Percentiles rank a stretch among this genome's conserved stretches.
Evolutionary conservation across 129 eudicot genomes (phyloP).

Genomic region (Dittrichia graveolens): DNA sequence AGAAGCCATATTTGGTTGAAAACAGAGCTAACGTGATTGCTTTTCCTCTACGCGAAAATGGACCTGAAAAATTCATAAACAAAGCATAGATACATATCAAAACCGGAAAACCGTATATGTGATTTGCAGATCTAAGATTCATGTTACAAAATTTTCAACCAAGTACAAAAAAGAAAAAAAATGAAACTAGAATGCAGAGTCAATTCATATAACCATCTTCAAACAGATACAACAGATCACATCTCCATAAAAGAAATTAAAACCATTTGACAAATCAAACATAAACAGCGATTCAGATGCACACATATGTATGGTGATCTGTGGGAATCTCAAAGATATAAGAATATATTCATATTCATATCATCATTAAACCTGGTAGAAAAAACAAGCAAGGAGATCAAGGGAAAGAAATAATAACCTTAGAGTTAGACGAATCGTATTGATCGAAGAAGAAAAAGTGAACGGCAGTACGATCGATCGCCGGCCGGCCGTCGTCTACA

Average conservation of each 20-base stretch:
- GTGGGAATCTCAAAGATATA: too few relatives aligned
- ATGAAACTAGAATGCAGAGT: not conserved
- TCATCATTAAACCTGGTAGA: conserved; percentile 1
- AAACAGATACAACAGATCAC: not conserved
- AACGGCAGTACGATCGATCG: conserved; percentile 2
- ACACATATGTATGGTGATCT: not conserved
- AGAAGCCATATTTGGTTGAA: conserved; percentile 18
- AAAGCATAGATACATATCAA: not conserved
- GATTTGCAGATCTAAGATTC: conserved; percentile 1
- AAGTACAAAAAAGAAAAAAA: not conserved
- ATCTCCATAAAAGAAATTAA: not conserved
- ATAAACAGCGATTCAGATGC: not conserved
- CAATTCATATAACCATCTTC: not conserved
- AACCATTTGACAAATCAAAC: not conserved
- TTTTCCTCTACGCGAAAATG: not conserved
- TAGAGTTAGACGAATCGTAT: not conserved
- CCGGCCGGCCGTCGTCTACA: conserved; percentile 15
- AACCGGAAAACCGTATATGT: not conserved
- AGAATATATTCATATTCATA: not conserved
- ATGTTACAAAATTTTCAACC: not conserved
- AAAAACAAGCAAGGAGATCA: not conserved
- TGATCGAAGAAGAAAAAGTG: not conserved
- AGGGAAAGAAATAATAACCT: conserved; percentile 9
- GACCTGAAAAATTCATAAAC: conserved; percentile 26
- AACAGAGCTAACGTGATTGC: not conserved